These are phyloP conservation scores for Mucor irregularis DNA, from an alignment of 371 early-diverging fungal species.

Conservation along the genomic window DNA sequence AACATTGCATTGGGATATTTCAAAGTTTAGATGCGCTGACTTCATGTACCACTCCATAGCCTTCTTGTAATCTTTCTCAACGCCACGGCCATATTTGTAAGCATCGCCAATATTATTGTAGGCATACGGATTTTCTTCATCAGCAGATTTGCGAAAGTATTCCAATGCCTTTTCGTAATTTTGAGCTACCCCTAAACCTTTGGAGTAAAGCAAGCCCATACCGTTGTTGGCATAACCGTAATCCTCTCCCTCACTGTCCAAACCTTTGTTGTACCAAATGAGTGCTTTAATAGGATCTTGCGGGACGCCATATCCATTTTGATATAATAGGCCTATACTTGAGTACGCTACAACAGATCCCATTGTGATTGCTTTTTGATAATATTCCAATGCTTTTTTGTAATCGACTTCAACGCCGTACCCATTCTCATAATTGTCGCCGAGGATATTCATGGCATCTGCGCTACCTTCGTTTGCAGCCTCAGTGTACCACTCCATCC, in stretches of 20 bases:
- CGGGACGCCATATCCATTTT: conserved; percentile 71
- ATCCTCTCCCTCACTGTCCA: too few species aligned
- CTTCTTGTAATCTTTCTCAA: conserved; percentile 59
- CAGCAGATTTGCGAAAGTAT: conserved; percentile 71
- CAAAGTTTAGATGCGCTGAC: conserved; percentile 55
- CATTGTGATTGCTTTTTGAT: conserved; percentile 61
- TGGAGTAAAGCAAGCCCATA: too few species aligned
- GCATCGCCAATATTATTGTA: conserved; percentile 84
- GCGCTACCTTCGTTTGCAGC: conserved; percentile 72
- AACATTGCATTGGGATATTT: too few species aligned
- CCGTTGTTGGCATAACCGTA: too few species aligned
- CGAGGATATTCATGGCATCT: conserved; percentile 81
- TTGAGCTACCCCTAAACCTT: conserved; percentile 76
- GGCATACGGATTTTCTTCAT: conserved; percentile 65
- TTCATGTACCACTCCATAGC: conserved; percentile 76
- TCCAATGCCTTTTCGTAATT: conserved; percentile 67
- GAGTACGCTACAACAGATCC: conserved; percentile 68
- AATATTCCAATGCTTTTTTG: conserved; percentile 63
- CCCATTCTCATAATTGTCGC: conserved; percentile 81
- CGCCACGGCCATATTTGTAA: conserved; percentile 83
- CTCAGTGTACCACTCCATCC: conserved; percentile 67
- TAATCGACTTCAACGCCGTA: conserved; percentile 59
- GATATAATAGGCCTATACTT: conserved; percentile 70
- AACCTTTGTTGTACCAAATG: conserved; percentile 74
- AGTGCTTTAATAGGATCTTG: conserved; percentile 46